Evolutionary conservation across 2,329 filamentous ascomycete genomes (phyloP), one percentile per base, ranked within the genome.

Genomic region (Exophiala mesophila): DNA sequence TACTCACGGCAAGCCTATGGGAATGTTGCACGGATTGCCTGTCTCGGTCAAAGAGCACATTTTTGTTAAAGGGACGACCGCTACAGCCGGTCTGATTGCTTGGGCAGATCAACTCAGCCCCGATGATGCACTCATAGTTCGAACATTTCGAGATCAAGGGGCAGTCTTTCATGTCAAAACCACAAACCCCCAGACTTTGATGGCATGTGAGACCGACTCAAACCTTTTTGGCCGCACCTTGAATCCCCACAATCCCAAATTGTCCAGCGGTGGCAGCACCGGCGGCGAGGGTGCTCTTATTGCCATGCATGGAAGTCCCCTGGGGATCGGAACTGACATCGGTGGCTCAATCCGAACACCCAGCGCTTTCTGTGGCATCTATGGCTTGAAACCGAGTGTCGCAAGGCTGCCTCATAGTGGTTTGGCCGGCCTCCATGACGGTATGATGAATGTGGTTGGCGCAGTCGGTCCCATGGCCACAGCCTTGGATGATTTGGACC

Each of bases 241-340:
- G 5, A 78, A 78, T 50, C 74, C 75, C 0, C 67, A 67, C 55
- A 77, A 78, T 54, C 63, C 59, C 1, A 64, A 59, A 1, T 56
- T 78, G 15, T 73, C 72, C 0, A 55, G 65, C 16, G 76, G 75
- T 5, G 76, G 75, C 2, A 72, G 68, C 3, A 73, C 71, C 3
- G 76, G 76, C 26, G 76, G 76, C 30, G 76, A 79, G 58, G 74
- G 74, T 2, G 73, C 76, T 0, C 56, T 79, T 3, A 44, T 77
- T 12, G 74, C 68, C 1, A 61, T 77, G 21, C 59, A 67, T 15
- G 74, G 74, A 4, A 74, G 69, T 10, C 65, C 67, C 53, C 60
- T 78, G 5, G 75, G 74, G 1, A 70, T 78, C 32, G 76, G 72
- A 1, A 71, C 69, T 3, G 72, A 75, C 50, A 74, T 76, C 42